Evolutionary conservation across 2,329 filamentous ascomycete genomes (phyloP), one percentile per base, ranked within the genome.

Genomic region (Fusarium beomiforme): DNA sequence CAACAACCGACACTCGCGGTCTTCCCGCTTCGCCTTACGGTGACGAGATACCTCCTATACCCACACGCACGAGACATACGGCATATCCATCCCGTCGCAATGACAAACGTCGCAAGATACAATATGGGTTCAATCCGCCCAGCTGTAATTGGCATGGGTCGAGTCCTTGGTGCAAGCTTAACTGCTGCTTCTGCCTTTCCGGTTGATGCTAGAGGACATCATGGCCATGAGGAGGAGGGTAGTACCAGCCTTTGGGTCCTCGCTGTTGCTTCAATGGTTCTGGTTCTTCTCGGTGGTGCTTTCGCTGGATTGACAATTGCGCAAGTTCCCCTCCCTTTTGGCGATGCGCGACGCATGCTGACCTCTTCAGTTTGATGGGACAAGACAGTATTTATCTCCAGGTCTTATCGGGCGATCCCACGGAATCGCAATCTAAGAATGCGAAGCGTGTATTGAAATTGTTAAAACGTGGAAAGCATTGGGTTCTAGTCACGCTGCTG

Each of bases 331-430:
- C 54, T 65, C 68, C 17, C 50, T 59, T 70, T 61, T 67, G 61
- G 59, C 64, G 51, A 68, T 53, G 54, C 46, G 64, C 58, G 65
- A 65, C 50, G n/a, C 50, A 44, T 65, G 43, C 74, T 76, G 60
- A 76, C 65, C 59, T 49, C 39, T 59, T 43, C 54, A 87, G 85
- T 12, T 79, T 90, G 63, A 90, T 90, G 88, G 88, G 88, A 58
- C 89, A 94, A 84, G 96, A 99, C 84, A 95, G 97, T 81, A 97
- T 98, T 77, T 98, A 99, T 81, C 88, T 99, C 19, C 96, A 98
- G 82, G 96, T 99, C 71, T 92, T 99, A 71, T 91, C 94, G 55
- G 91, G 92, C 42, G 97, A 96, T 58, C 91, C 92, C 47, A 91
- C 93, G 81, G 94, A 92, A 59, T 86, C 90, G n/a, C 95, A 98